These are phyloP conservation scores for Babesia divergens DNA, from an alignment of 169 alveolate genomes.

Conservation along the genomic window DNA sequence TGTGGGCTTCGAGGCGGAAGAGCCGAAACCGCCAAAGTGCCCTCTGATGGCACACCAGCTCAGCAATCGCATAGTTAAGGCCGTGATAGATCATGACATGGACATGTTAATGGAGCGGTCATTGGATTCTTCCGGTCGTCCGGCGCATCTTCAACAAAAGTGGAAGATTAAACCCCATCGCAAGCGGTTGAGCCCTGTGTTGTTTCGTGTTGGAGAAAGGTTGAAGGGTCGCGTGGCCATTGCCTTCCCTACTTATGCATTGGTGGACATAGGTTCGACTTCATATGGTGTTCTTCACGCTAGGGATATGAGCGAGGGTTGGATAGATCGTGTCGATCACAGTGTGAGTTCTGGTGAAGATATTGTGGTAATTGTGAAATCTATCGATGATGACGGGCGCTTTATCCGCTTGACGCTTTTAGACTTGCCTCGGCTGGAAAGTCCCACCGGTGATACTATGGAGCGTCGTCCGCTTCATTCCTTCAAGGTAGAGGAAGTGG, in stretches of 20 bases:
- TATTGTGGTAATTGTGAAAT: slow-evolving; percentile 34
- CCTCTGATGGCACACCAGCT: slow-evolving; percentile 28
- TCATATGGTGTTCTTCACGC: slow-evolving; percentile 60
- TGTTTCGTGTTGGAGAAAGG: slow-evolving; percentile 44
- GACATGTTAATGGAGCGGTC: slow-evolving; percentile 20
- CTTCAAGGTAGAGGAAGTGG: slow-evolving; percentile 46
- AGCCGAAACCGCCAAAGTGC: slow-evolving; percentile 25
- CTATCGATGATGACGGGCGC: slow-evolving; percentile 27
- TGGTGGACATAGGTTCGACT: slow-evolving; percentile 59
- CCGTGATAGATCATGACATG: slow-evolving; percentile 52
- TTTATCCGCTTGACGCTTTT: slow-evolving; percentile 26
- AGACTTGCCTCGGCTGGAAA: slow-evolving; percentile 8
- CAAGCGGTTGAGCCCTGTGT: slow-evolving; percentile 37
- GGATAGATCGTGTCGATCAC: slow-evolving; percentile 62
- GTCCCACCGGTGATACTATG: neutral
- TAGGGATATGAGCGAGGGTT: slow-evolving; percentile 57
- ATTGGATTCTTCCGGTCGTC: slow-evolving; percentile 5
- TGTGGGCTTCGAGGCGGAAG: slow-evolving; percentile 39
- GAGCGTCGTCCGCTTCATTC: slow-evolving; percentile 14
- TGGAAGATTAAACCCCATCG: slow-evolving; percentile 40
- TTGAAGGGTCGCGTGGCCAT: slow-evolving; percentile 51
- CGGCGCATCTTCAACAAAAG: slow-evolving; percentile 9
- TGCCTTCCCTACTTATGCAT: slow-evolving; percentile 58
- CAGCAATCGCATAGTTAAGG: slow-evolving; percentile 53
- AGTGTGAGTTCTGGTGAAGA: slow-evolving; percentile 37